Evolutionary conservation across 2,329 filamentous ascomycete genomes (phyloP), one percentile per base, ranked within the genome.

Genomic region (Ophiostoma ulmi): DNA sequence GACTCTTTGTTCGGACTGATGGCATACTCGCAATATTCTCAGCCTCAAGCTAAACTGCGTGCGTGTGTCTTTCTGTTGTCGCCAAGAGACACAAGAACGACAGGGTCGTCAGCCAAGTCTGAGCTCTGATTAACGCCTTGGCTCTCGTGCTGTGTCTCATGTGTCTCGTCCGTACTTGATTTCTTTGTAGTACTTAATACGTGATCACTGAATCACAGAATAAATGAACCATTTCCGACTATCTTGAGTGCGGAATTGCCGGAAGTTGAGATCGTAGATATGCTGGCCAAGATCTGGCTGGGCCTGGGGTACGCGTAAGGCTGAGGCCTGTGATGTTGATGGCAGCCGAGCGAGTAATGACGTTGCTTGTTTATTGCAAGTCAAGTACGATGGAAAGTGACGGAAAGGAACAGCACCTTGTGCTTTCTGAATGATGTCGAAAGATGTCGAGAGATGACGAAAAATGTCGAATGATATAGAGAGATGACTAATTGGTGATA

Each of bases 81-180:
- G 58, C 58, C 58, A 63, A 63, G 58, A 31, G 58, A 17, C 26
- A 35, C 58, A 35, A 63, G 58, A 63, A 35, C 58, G 11, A 35
- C 44, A 63, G 58, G 20, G 58, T 63, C 58, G 58, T 36, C 58
- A 63, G 58, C 58, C 58, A 63, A 63, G 20, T 26, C 52, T 58
- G 52, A 22, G 52, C 52, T 22, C 22, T 58, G 52, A 31, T 58
- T 22, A 58, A 58, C 8, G 20, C n/a, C 52, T 58, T 58, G 52
- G 58, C 58, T 31, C 58, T 22, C 52, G 52, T 26, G 52, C 31
- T 7, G 44, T 48, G 44, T 48, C 44, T 48, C 14, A 8, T 7
- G 44, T 48, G 44, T 48, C 44, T 48, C 14, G 3, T 48, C 1
- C 11, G 38, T 13, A 39, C 1, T 13, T 13, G 38, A 39, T 39